Conservation (phyloP, 768 basidiomycete genomes). For the Arthromyces matolae region DNA sequence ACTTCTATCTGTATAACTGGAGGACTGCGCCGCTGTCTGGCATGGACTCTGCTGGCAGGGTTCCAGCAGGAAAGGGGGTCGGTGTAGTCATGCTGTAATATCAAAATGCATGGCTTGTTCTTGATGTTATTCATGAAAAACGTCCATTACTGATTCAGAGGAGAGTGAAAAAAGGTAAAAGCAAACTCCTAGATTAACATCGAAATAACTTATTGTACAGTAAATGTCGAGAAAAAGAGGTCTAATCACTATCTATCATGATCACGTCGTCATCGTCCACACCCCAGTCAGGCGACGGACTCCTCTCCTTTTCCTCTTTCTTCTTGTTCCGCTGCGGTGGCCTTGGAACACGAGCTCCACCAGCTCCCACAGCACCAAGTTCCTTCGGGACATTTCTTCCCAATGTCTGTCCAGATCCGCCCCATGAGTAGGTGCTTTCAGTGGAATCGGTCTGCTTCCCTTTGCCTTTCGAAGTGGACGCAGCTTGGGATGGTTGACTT, state of each 20-base stretch:
- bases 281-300: constrained; percentile 77
- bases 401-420: constrained; percentile 48
- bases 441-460: constrained; percentile 47
- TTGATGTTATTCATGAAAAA: too few relatives aligned
- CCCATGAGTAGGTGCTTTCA: constrained; percentile 35
- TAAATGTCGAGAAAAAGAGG: not conserved
- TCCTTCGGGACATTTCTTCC: constrained; percentile 36
- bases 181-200: too few relatives aligned
- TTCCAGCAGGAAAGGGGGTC: constrained; percentile 71
- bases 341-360: constrained; percentile 50
- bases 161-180: too few relatives aligned
- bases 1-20: constrained; percentile 97
- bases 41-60: constrained; percentile 44
- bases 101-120: not conserved
- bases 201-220: constrained; percentile 15
- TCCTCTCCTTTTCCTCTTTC: constrained; percentile 43
- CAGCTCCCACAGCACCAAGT: constrained; percentile 47
- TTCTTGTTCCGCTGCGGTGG: constrained; percentile 37
- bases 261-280: constrained; percentile 85
- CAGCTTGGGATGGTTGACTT: constrained; percentile 20
- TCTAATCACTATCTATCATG: constrained; percentile 77
- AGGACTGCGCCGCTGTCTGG: constrained; percentile 79
- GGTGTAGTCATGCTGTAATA: constrained; percentile 90
- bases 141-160: too few relatives aligned
- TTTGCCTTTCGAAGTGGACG: constrained; percentile 44